Conservation (phyloP, 148 eudicot genomes). For the Rhododendron kiyosumense region DNA sequence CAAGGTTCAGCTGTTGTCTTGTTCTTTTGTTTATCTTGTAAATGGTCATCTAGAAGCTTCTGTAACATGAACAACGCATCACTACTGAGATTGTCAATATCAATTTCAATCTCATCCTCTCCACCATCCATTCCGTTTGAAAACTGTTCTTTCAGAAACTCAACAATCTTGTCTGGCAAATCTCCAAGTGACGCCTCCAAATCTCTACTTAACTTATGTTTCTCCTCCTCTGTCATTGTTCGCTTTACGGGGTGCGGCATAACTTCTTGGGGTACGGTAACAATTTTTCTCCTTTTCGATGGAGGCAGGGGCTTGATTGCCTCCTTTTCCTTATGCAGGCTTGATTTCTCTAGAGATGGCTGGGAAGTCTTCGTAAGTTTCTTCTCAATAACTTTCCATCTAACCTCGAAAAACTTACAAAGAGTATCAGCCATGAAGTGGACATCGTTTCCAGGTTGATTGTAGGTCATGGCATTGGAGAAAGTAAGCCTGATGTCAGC, state of each 20-base stretch:
- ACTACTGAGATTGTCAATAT: slow-evolving; percentile 47
- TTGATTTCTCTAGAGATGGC: slow-evolving; percentile 16
- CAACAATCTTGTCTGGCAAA: slow-evolving; percentile 46
- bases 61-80: slow-evolving; percentile 44
- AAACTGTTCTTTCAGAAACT: slow-evolving; percentile 40
- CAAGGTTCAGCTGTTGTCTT: slow-evolving; percentile 45
- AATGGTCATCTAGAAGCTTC: slow-evolving; percentile 48
- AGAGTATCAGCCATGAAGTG: slow-evolving; percentile 69
- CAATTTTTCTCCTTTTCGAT: slow-evolving; percentile 42
- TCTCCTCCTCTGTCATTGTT: slow-evolving; percentile 55
- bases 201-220: slow-evolving; percentile 39
- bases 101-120: slow-evolving; percentile 75
- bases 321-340: slow-evolving; percentile 26
- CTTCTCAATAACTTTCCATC: slow-evolving; percentile 81
- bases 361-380: slow-evolving; percentile 34
- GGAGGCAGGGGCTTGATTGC: slow-evolving; percentile 23
- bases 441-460: slow-evolving; percentile 80
- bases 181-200: slow-evolving; percentile 42
- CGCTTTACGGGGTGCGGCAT: slow-evolving; percentile 27
- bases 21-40: slow-evolving; percentile 35
- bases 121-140: slow-evolving; percentile 34
- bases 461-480: slow-evolving; percentile 85
- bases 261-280: slow-evolving; percentile 18
- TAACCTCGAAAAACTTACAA: slow-evolving; percentile 60
- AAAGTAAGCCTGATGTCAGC: slow-evolving; percentile 86